Percentiles rank a stretch among this genome's conserved stretches.
Evolutionary conservation across 331 rosid genomes (phyloP).

Genomic region (Rosa hybrid): DNA sequence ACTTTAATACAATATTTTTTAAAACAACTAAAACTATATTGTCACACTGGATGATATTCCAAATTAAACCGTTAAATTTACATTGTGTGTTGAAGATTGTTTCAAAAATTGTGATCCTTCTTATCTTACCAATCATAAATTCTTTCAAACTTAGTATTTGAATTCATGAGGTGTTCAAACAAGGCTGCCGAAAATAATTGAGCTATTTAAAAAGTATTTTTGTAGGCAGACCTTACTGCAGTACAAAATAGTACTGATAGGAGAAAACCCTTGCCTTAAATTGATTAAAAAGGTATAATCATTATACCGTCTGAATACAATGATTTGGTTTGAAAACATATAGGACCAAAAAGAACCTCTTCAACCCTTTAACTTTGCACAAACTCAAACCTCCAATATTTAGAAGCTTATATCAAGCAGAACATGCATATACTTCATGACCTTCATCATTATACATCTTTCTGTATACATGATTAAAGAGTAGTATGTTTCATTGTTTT

Average conservation of each 20-base stretch:
- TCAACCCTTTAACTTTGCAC: neutral
- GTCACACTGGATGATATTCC: too few relatives aligned
- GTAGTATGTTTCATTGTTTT: neutral
- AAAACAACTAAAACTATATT: too few relatives aligned
- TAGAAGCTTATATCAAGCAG: neutral
- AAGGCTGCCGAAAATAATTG: neutral
- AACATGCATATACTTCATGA: neutral
- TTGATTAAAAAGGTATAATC: slow-evolving; percentile 4
- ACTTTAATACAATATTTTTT: neutral
- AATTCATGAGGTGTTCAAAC: neutral
- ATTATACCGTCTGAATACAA: slow-evolving; percentile 13
- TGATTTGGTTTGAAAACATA: slow-evolving; percentile 12
- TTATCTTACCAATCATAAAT: neutral
- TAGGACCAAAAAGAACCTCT: neutral
- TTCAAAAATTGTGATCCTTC: neutral
- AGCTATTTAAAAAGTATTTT: neutral
- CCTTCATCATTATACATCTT: slow-evolving; percentile 6
- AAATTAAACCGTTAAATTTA: neutral
- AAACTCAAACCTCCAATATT: neutral
- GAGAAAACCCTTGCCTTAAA: neutral
- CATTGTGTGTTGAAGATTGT: neutral
- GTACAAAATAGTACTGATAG: neutral
- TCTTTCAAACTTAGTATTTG: neutral
- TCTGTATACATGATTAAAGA: slow-evolving; percentile 11
- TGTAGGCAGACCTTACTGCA: neutral